phyloP scores from a whole-genome alignment of 805 yeast genomes.

The Pichia cabralensis region DNA sequence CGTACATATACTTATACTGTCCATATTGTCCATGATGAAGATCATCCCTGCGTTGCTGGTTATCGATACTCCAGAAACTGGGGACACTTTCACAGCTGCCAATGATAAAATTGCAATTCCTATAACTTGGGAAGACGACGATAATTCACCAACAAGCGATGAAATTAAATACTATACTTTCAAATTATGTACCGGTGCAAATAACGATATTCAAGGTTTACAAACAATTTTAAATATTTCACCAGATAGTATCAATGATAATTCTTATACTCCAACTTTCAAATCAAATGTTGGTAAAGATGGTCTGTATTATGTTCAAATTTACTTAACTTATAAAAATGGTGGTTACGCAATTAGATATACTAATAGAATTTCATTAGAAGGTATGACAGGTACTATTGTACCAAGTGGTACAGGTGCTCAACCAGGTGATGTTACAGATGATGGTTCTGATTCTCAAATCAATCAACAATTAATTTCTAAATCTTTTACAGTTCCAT shows the following conservation, averaged over 20 bases:
- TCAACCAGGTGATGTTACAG: slow-evolving; percentile 33
- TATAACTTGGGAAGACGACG: slow-evolving; percentile 54
- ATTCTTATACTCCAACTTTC: slow-evolving; percentile 33
- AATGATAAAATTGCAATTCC: slow-evolving; percentile 27
- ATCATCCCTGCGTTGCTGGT: no score
- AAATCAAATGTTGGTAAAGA: slow-evolving; percentile 37
- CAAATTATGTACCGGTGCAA: slow-evolving; percentile 60
- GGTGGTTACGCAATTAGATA: slow-evolving; percentile 57
- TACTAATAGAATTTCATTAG: slow-evolving; percentile 51
- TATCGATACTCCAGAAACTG: no score
- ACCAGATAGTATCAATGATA: slow-evolving; percentile 23
- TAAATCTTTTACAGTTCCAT: slow-evolving; percentile 56
- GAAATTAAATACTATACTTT: slow-evolving; percentile 40
- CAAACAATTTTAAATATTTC: slow-evolving; percentile 23
- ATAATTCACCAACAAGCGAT: slow-evolving; percentile 34
- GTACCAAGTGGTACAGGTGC: slow-evolving; percentile 40
- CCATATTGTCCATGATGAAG: no score
- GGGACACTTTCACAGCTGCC: slow-evolving; percentile 30
- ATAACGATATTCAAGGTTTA: slow-evolving; percentile 35
- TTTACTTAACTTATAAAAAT: slow-evolving; percentile 35
- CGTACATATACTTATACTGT: no score
- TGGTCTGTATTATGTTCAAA: slow-evolving; percentile 70
- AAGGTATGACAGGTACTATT: slow-evolving; percentile 61
- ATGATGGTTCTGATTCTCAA: slow-evolving; percentile 28
- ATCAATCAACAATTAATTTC: slow-evolving; percentile 24